These are phyloP conservation scores for Abelmoschus esculentus DNA, from an alignment of 345 rosid species.

Conservation along the genomic window DNA sequence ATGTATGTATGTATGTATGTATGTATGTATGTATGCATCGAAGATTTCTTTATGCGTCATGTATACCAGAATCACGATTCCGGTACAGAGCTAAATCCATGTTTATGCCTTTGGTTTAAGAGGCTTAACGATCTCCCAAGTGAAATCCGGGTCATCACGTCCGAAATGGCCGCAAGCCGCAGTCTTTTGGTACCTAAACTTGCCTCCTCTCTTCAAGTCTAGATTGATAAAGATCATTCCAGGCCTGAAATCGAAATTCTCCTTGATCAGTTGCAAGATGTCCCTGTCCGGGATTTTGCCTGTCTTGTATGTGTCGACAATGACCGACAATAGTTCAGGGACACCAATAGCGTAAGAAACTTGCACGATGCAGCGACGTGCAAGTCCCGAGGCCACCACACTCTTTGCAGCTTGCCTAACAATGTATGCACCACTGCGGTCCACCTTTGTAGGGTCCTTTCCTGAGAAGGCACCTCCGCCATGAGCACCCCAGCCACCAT, in stretches of 20 bases:
- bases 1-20: too few relatives aligned
- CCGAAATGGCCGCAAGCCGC: background rate
- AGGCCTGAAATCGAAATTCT: background rate
- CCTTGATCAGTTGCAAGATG: background rate
- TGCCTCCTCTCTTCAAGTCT: background rate
- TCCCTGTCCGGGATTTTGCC: background rate
- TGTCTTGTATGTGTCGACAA: background rate
- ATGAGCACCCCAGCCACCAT: background rate
- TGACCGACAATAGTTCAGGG: background rate
- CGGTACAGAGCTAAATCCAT: background rate
- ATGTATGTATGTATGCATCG: background rate
- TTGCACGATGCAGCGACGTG: background rate
- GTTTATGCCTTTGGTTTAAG: background rate
- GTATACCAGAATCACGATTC: conserved; percentile 8
- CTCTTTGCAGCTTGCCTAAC: background rate
- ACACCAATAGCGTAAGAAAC: background rate
- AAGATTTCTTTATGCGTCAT: background rate
- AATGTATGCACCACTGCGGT: background rate
- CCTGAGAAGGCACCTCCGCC: background rate
- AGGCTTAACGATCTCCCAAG: background rate
- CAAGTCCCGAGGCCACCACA: background rate
- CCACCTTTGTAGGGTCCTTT: background rate
- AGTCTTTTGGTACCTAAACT: background rate
- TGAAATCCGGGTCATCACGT: background rate
- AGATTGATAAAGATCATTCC: background rate